Evolutionary conservation across 768 basidiomycete species (phyloP), one percentile per base, ranked within the genome.

Genomic region (Flagelloscypha sp.): DNA sequence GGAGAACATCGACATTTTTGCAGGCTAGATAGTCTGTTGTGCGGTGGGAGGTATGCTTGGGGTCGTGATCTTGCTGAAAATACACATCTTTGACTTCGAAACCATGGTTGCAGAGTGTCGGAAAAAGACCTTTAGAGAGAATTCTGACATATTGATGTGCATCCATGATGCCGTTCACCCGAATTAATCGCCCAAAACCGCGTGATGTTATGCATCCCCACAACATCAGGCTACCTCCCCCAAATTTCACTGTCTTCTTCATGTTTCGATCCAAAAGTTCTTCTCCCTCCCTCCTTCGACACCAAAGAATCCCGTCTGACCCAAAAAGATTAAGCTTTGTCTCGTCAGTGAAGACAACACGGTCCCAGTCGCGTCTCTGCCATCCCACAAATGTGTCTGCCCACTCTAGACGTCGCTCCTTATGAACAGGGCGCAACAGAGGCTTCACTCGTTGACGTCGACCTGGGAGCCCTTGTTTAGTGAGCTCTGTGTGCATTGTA

Each of bases 11-110:
- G 20, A 61, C 47, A 10, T 33, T 10, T 36, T 54, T 21, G n/a
- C 45, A 6, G 1, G 17, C 7, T 22, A 57, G 40, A 50, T 53
- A 62, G 19, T 36, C 20, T 39, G 33, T 24, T 24, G 53, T 50
- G 9, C 20, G 7, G 35, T 50, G 54, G 30, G 37, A 41, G 3
- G 24, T 32, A 38, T 59, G 58, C 18, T 32, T 24, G 6, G 51
- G 41, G n/a, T 50, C 49, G 16, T 41, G 29, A 33, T 59, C 58
- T 40, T 59, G 55, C 50, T 55, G 47, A 38, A 56, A 55, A 3
- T 30, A 23, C 7, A 50, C 17, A 4, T 24, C 8, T 11, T 30
- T 28, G 27, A 44, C 33, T 24, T 40, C 33, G 33, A 33, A 38
- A 40, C 49, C 37, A 34, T 50, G 35, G 4, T 20, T 24, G 37